Evolutionary conservation across 2,329 filamentous ascomycete genomes (phyloP).

Genomic region (Diaporthe destruens): DNA sequence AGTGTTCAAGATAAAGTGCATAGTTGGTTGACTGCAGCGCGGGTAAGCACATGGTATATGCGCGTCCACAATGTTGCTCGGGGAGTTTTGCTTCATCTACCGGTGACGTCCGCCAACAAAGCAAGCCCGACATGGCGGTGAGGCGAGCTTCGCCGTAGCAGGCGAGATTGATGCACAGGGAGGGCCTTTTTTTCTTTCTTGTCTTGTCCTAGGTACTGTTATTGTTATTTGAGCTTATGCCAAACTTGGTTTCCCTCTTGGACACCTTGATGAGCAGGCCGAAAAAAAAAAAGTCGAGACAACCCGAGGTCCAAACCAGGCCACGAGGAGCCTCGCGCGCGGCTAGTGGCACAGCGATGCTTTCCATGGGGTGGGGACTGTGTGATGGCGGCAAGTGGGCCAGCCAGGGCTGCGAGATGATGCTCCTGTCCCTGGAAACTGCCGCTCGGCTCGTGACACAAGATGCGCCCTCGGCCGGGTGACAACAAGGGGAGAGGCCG

Average conservation of each 20-base stretch:
- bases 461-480: neutral
- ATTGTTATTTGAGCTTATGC: constrained; percentile 11
- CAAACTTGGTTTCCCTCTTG: neutral
- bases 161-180: neutral
- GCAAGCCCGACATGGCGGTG: constrained; percentile 14
- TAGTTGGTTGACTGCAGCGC: neutral
- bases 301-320: constrained; percentile 12
- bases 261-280: constrained; percentile 10
- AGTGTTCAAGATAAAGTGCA: neutral
- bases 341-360: constrained; percentile 12
- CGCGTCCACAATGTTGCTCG: neutral
- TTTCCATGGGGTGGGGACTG: neutral
- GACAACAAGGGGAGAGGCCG: neutral
- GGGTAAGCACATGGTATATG: constrained; percentile 15
- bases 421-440: neutral
- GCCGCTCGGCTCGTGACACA: constrained; percentile 13
- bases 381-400: constrained; percentile 16
- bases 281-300: neutral
- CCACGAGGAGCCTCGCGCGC: constrained; percentile 6
- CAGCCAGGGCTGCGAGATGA: neutral
- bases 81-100: constrained; percentile 18
- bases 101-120: neutral
- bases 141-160: constrained; percentile 32
- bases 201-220: too few species aligned
- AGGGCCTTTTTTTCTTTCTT: too few species aligned